Evolutionary conservation across 1,284 basidiomycete species (phyloP), one percentile per base, ranked within the genome.

Genomic region (Dichomitus squalens): DNA sequence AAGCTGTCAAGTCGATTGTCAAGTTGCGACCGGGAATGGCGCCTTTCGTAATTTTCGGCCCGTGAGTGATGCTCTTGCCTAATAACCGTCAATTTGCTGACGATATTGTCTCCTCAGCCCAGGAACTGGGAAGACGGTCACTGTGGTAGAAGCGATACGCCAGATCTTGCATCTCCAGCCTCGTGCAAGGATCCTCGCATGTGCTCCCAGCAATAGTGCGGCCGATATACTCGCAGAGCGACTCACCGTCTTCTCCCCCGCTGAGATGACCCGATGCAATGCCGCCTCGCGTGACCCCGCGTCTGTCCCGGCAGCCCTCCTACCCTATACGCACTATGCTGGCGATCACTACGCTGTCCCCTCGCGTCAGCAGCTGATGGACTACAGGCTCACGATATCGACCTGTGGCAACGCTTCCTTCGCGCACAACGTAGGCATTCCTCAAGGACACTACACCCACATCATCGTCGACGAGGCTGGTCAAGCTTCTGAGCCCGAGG

Each of bases 401-500:
- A 89, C 86, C 0, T 88, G 85, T 50, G 75, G 84, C 4, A 85
- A 84, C 3, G 82, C 85, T 0, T 80, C 81, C 0, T 78, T 87
- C 36, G 75, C 78, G 3, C 75, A 78, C 33, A 81, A 81, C 0
- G 76, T 87, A 31, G 86, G 85, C 0, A 76, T 87, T 44, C 69
- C 76, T 0, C 73, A 78, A 4, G 85, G 84, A 0, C 84, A 87
- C 68, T 88, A 82, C 64, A 76, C 71, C 1, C 80, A 86, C 57
- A 84, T 88, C n/a, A 85, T 88, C 64, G 71, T 86, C 7, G 86
- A 88, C 65, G 86, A 88, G 62, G 85, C 85, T 4, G 86, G 83
- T 0, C 85, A 88, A 61, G 84, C 83, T 0, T 79, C 76, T 12
- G 85, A 87, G 62, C 81, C 83, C 0, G 83, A 86, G 59, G 70